Evolutionary conservation across 345 rosid species (phyloP).

Genomic region (Hibiscus syriacus): DNA sequence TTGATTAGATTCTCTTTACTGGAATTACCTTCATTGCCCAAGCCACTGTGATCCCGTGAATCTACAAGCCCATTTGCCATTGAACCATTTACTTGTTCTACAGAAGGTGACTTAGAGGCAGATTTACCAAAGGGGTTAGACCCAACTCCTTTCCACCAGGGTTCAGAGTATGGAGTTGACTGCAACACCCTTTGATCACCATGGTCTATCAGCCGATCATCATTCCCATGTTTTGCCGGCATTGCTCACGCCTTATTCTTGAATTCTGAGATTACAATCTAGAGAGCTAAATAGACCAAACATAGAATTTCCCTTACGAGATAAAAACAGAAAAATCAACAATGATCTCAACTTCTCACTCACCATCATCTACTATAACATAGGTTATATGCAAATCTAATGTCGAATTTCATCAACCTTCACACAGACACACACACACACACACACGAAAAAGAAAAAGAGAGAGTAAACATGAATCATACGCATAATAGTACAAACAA

Average conservation of each 20-base stretch:
- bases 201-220: constrained; percentile 23
- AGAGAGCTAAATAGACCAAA: background rate
- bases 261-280: constrained; percentile 7
- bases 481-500: background rate
- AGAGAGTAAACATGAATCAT: background rate
- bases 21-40: constrained; percentile 19
- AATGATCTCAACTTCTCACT: background rate
- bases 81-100: constrained; percentile 21
- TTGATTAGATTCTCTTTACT: constrained; percentile 2
- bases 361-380: background rate
- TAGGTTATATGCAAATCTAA: background rate
- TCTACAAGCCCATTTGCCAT: constrained; percentile 13
- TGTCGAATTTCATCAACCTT: background rate
- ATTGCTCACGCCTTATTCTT: constrained; percentile 23
- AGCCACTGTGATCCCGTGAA: constrained; percentile 17
- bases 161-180: constrained; percentile 27
- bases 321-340: background rate
- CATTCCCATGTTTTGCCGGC: constrained; percentile 35
- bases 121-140: constrained; percentile 21
- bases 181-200: constrained; percentile 24
- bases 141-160: constrained; percentile 49
- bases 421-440: background rate
- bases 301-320: background rate
- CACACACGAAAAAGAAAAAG: background rate
- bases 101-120: constrained; percentile 20